Percentiles rank a stretch among this genome's conserved stretches.
Conservation (phyloP, 192 early-diverging fungal genomes). For the Coemansia sp. region DNA sequence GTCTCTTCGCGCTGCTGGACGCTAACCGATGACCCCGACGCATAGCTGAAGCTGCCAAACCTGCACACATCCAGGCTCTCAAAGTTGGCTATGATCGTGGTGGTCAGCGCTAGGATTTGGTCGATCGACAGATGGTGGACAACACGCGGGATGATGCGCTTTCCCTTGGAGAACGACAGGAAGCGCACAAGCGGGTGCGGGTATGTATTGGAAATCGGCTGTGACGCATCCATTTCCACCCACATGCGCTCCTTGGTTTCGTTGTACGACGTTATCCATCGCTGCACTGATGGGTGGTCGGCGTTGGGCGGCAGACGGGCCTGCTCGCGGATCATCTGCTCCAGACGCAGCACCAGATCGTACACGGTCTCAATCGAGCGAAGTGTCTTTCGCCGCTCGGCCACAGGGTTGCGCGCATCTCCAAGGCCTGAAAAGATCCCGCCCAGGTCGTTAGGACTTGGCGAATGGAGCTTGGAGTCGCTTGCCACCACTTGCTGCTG, state of each 20-base stretch:
- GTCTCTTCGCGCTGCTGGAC: slow-evolving; percentile 62
- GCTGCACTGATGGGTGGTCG: slow-evolving; percentile 34
- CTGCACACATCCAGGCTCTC: slow-evolving; percentile 69
- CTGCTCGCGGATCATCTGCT: slow-evolving; percentile 78
- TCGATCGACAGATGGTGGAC: slow-evolving; percentile 75
- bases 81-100: slow-evolving; percentile 74
- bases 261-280: slow-evolving; percentile 28
- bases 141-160: slow-evolving; percentile 81
- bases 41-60: slow-evolving; percentile 37
- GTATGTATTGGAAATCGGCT: slow-evolving; percentile 54
- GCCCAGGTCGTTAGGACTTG: slow-evolving; percentile 26
- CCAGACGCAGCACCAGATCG: slow-evolving; percentile 72
- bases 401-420: slow-evolving; percentile 56
- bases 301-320: slow-evolving; percentile 39
- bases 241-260: slow-evolving; percentile 40
- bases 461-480: slow-evolving; percentile 30
- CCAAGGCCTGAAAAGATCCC: slow-evolving; percentile 32
- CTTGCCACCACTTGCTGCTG: slow-evolving; percentile 19
- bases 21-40: slow-evolving; percentile 19
- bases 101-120: slow-evolving; percentile 76
- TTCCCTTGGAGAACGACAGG: slow-evolving; percentile 86
- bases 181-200: slow-evolving; percentile 90
- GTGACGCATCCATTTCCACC: slow-evolving; percentile 42
- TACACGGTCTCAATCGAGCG: slow-evolving; percentile 81
- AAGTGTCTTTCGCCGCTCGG: slow-evolving; percentile 59